Conservation (phyloP, 768 basidiomycete genomes). For the Amanita pallidorosea region DNA sequence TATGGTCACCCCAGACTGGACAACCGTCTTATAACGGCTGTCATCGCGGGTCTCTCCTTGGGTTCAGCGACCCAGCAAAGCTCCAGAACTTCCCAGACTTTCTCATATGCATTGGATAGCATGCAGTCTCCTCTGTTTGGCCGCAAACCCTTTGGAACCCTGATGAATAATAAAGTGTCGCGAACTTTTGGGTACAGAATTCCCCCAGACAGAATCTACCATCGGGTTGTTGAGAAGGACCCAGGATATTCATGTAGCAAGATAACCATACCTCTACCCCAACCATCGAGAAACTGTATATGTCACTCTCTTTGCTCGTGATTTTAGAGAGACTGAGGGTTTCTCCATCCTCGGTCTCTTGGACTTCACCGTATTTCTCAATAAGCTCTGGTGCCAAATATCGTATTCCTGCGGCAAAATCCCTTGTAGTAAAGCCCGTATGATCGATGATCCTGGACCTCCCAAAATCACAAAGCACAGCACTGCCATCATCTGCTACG, state of each 20-base stretch:
- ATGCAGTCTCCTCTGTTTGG: background rate
- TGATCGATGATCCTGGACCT: slow-evolving; percentile 43
- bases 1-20: background rate
- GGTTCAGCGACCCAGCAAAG: slow-evolving; percentile 33
- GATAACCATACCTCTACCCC: slow-evolving; percentile 10
- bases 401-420: slow-evolving; percentile 33
- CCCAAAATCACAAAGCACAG: slow-evolving; percentile 55
- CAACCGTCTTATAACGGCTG: background rate
- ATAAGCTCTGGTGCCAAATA: slow-evolving; percentile 47
- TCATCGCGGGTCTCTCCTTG: slow-evolving; percentile 32
- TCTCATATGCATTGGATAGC: background rate
- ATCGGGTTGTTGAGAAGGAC: background rate
- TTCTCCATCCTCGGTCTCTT: no score
- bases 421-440: slow-evolving; percentile 24
- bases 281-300: slow-evolving; percentile 48
- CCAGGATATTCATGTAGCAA: no score
- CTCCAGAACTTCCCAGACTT: slow-evolving; percentile 31
- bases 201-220: background rate
- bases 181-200: background rate
- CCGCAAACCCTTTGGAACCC: background rate
- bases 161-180: background rate
- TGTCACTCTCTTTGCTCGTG: slow-evolving; percentile 26
- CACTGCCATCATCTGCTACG: slow-evolving; percentile 36
- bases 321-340: no score
- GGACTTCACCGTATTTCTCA: no score